A percentile compares a stretch with the other conserved stretches of the same genome.
phyloP scores from a whole-genome alignment of 768 basidiomycete genomes.

The Rhodotorula diobovata region DNA sequence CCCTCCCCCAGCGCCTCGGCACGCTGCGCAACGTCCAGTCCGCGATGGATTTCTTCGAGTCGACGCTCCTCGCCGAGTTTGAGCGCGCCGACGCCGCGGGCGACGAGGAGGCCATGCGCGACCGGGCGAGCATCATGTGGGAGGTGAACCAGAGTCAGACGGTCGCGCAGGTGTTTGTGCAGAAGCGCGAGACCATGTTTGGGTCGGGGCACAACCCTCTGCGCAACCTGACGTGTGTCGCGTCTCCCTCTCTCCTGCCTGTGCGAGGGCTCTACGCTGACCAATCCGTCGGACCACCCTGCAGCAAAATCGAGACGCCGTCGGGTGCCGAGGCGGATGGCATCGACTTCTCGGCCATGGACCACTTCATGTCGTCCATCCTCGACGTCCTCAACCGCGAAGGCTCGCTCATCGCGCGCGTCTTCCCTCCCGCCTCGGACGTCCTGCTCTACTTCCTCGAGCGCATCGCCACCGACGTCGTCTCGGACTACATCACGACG shows the following conservation, averaged over 20 bases:
- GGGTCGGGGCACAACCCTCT: conserved; percentile 75
- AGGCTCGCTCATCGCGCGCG: conserved; percentile 71
- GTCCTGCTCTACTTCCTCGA: conserved; percentile 80
- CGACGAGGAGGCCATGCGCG: conserved; percentile 72
- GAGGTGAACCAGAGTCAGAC: conserved; percentile 74
- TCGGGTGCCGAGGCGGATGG: conserved; percentile 47
- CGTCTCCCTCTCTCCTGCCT: conserved; percentile 48
- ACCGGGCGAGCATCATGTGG: conserved; percentile 80
- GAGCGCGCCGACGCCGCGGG: conserved; percentile 72
- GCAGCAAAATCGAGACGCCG: conserved; percentile 45
- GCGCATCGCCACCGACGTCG: conserved; percentile 74
- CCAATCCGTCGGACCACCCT: not conserved
- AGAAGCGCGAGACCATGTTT: conserved; percentile 91
- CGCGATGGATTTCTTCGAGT: conserved; percentile 83
- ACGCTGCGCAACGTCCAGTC: conserved; percentile 61
- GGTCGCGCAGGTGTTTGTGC: conserved; percentile 89
- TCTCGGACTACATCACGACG: conserved; percentile 74
- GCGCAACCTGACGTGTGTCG: conserved; percentile 58
- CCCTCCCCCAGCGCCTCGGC: conserved; percentile 57
- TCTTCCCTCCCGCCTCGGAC: conserved; percentile 75
- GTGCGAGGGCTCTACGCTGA: no score
- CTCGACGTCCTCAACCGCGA: conserved; percentile 64
- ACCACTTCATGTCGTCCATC: conserved; percentile 72
- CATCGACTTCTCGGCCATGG: conserved; percentile 90
- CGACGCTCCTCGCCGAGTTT: conserved; percentile 75